Evolutionary conservation across 306 rosid species (phyloP).

Genomic region (Purshia tridentata): DNA sequence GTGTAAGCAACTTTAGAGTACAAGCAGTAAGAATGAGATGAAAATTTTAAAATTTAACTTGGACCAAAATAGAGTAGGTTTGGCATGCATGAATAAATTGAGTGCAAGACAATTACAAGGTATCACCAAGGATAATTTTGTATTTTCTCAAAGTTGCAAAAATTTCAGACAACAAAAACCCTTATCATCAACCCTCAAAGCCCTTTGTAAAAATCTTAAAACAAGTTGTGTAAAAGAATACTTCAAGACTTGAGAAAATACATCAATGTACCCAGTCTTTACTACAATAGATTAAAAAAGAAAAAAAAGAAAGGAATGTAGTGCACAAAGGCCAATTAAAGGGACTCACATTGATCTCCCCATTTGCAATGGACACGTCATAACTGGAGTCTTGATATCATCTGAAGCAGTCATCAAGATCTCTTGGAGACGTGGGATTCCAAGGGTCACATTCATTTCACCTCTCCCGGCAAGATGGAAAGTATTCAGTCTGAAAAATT

Average conservation of each 20-base stretch:
- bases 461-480: constrained; percentile 96
- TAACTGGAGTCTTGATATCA: constrained; percentile 79
- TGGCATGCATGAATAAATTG: background rate
- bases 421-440: constrained; percentile 93
- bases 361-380: constrained; percentile 80
- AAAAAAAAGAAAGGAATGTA: background rate
- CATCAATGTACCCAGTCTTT: background rate
- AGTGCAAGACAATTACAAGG: too few species aligned
- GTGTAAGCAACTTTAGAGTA: background rate
- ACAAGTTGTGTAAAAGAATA: background rate
- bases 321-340: constrained; percentile 16
- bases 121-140: too few species aligned
- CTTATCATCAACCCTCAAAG: background rate
- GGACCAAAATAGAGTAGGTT: background rate
- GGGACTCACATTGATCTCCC: constrained; percentile 64
- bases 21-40: background rate
- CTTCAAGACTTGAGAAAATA: background rate
- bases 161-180: background rate
- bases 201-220: background rate
- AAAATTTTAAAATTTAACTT: background rate
- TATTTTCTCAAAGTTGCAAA: background rate
- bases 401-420: constrained; percentile 76
- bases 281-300: background rate
- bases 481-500: constrained; percentile 71
- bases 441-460: constrained; percentile 97